Evolutionary conservation across 352 stramenopile genomes (phyloP), one percentile per base, ranked within the genome.

Genomic region (Phytophthora brassicae): DNA sequence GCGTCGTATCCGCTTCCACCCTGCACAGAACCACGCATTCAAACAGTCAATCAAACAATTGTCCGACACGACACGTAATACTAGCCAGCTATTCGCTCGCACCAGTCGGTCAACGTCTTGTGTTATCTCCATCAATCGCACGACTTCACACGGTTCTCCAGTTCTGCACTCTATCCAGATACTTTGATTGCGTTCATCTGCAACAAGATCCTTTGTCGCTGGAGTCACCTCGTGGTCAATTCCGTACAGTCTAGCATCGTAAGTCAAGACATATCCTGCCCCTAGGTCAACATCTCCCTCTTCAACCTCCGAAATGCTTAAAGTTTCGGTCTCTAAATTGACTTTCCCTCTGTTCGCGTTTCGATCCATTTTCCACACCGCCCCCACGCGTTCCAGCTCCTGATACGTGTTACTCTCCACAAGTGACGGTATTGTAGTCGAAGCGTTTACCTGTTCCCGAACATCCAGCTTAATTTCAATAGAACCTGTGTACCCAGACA

Each of bases 141-240:
- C 77, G 35, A 56, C 19, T 26, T 83, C 74, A 66, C 86, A 95
- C 11, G 56, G 57, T 48, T 57, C 69, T 8, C 26, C 46, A 12
- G 68, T 53, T 28, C 61, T 75, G 44, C 86, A 95, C 35, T 81
- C 68, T 2, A 93, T 68, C 86, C 86, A 95, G 3, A 90, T 64
- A 61, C 76, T 95, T 44, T 89, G 86, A 56, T 95, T 93, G 26
- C 47, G 70, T 39, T 92, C 73, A n/a, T 77, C 70, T 3, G 70
- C 62, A 23, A 94, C 70, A 24, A 74, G 73, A 28, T 81, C 62
- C 50, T 81, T 89, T 26, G 76, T 47, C 19, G 56, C 60, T 1
- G 77, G 75, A 7, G 50, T 55, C 2, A 66, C 45, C 33, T 80
- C 64, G 3, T 82, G 70, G 20, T 87, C 63, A 23, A 90, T 73